Conservation (phyloP, 2,329 filamentous ascomycete species). For the Trichoderma lentiforme region DNA sequence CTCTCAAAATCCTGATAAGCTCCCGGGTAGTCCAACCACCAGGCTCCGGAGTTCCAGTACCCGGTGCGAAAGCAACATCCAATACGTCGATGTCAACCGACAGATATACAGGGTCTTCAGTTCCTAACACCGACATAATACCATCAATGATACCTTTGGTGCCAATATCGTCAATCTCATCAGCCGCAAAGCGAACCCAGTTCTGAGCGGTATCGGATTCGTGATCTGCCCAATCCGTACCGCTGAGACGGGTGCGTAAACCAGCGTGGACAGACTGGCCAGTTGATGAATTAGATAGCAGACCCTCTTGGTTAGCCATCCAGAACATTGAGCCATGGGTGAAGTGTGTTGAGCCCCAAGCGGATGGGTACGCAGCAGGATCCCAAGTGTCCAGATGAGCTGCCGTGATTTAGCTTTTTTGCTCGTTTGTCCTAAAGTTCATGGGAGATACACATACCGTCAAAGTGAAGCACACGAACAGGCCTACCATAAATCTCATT, state of each 20-base stretch:
- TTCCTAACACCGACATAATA: conserved; percentile 71
- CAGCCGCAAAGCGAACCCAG: conserved; percentile 73
- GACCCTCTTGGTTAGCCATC: conserved; percentile 75
- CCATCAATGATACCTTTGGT: conserved; percentile 64
- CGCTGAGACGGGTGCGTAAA: conserved; percentile 71
- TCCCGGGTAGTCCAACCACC: conserved; percentile 91
- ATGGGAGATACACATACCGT: conserved; percentile 37
- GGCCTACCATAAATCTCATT: conserved; percentile 59
- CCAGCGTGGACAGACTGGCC: conserved; percentile 80
- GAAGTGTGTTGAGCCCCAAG: conserved; percentile 63
- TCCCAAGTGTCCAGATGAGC: conserved; percentile 83
- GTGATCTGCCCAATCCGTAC: conserved; percentile 63
- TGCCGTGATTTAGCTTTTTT: conserved; percentile 22
- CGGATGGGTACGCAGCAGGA: conserved; percentile 59
- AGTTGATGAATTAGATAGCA: conserved; percentile 67
- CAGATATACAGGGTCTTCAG: conserved; percentile 75
- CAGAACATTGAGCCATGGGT: conserved; percentile 92
- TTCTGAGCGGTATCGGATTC: conserved; percentile 71
- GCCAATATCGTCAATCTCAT: conserved; percentile 85
- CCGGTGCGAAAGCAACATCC: conserved; percentile 65
- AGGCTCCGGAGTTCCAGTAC: conserved; percentile 84
- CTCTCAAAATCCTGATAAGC: conserved; percentile 77
- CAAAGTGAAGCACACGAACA: conserved; percentile 71
- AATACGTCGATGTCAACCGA: conserved; percentile 81
- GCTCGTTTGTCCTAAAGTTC: conserved; percentile 3